These are phyloP conservation scores for Brassica rapa DNA, from an alignment of 345 rosid genomes.

Conservation along the genomic window DNA sequence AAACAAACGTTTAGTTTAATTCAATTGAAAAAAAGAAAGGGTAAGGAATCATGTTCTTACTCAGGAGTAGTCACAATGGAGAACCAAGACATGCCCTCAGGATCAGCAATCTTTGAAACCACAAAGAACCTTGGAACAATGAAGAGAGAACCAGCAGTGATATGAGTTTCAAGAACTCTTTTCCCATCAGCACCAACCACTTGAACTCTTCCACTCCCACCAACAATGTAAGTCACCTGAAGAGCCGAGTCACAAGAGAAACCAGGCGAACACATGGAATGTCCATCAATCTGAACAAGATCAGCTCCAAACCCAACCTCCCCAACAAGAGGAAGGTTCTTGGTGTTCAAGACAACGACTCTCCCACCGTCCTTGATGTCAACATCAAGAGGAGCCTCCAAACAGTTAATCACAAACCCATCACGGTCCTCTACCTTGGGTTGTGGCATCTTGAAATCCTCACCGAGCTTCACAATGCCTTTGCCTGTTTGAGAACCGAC, in stretches of 20 bases:
- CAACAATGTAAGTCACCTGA: slow-evolving; percentile 79
- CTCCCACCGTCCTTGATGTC: slow-evolving; percentile 71
- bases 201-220: slow-evolving; percentile 79
- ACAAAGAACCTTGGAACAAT: slow-evolving; percentile 90
- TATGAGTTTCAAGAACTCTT: slow-evolving; percentile 67
- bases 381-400: slow-evolving; percentile 76
- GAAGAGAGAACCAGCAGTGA: slow-evolving; percentile 71
- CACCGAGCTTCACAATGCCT: slow-evolving; percentile 74
- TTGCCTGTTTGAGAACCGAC: slow-evolving; percentile 56
- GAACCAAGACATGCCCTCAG: slow-evolving; percentile 83
- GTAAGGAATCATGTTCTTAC: slow-evolving; percentile 42
- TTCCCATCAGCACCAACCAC: slow-evolving; percentile 78
- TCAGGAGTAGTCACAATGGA: slow-evolving; percentile 86
- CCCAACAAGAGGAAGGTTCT: slow-evolving; percentile 82
- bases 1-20: not conserved
- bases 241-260: slow-evolving; percentile 92
- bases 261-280: slow-evolving; percentile 97
- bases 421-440: slow-evolving; percentile 55
- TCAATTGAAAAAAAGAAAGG: not conserved
- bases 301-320: slow-evolving; percentile 91
- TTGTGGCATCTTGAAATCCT: slow-evolving; percentile 53
- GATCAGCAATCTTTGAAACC: slow-evolving; percentile 81
- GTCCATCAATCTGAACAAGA: slow-evolving; percentile 69
- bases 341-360: slow-evolving; percentile 82
- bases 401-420: slow-evolving; percentile 71